A percentile compares a stretch with the other conserved stretches of the same genome.
Conservation (phyloP, 306 rosid genomes). For the Vigna radiata region DNA sequence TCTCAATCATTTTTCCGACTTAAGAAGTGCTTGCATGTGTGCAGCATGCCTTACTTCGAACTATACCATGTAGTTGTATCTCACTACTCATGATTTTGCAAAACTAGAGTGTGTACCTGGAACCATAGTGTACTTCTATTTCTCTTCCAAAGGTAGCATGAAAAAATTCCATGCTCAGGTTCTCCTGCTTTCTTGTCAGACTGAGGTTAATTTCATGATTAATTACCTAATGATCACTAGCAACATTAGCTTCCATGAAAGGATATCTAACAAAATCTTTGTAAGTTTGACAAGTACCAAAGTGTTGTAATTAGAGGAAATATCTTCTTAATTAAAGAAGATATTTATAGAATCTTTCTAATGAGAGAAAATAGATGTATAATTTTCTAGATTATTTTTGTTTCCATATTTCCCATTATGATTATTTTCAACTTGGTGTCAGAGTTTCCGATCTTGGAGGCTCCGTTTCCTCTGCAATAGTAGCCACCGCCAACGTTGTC, state of each 20-base stretch:
- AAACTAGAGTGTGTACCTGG: constrained; percentile 30
- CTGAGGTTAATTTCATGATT: constrained; percentile 79
- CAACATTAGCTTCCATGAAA: constrained; percentile 39
- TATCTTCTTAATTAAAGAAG: too few relatives aligned
- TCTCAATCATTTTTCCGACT: constrained; percentile 60
- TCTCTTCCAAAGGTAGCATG: constrained; percentile 89
- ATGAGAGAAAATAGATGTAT: too few relatives aligned
- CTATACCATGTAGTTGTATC: constrained; percentile 68
- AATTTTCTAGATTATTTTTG: too few relatives aligned
- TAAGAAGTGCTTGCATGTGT: constrained; percentile 66
- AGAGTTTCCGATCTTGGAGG: too few relatives aligned
- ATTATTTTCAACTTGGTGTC: too few relatives aligned
- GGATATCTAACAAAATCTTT: background rate
- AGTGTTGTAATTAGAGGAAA: background rate
- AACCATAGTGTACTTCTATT: constrained; percentile 81
- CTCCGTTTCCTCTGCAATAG: too few relatives aligned
- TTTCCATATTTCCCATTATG: too few relatives aligned
- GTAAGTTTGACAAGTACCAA: constrained; percentile 7
- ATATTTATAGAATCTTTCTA: too few relatives aligned
- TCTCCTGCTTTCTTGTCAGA: constrained; percentile 71
- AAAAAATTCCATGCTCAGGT: constrained; percentile 71
- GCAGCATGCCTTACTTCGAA: constrained; percentile 78
- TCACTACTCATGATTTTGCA: constrained; percentile 69
- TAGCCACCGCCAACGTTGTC: too few relatives aligned
- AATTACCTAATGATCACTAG: constrained; percentile 55